Base-by-base conservation (phyloP, 2,329 filamentous ascomycete species). In the Talaromyces sp. region DNA sequence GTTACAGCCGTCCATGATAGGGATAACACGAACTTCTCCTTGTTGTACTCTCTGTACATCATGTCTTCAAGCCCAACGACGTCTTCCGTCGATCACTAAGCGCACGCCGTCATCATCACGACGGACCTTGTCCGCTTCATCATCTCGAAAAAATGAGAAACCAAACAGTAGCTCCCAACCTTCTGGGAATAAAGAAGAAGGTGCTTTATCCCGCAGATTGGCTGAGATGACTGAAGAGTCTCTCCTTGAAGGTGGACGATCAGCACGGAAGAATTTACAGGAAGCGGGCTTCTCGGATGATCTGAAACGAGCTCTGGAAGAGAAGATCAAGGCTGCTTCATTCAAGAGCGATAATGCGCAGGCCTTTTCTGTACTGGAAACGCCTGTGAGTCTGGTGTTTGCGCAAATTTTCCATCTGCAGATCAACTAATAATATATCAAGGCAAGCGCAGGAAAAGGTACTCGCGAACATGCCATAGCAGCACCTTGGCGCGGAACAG, bases 401-500 rank as follows among this genome's bases (percentile, higher is more conserved):
- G 37, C 7, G 6, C 35, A 35, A 35, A 14, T 14, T n/a, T 6
- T 10, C 8, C 3, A 14, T 13, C 19, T 14, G 27, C 24, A 33
- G 31, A 14, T 8, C 60, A 35, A 54, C 39, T 24, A 35, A 35
- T 54, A 65, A 54, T 64, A n/a, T 31, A 5, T 19, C 31, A 41
- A 43, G 80, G 74, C 84, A 3, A 84, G 85, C n/a, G 88, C 90
- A 13, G 89, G 90, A 16, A 83, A 84, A 69, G 89, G 89, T 13
- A 90, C 89, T 1, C 84, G 87, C 66, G 86, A 89, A 59, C 85
- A 88, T 41, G 92, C 92, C 1, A 82, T 84, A 0, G 86, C 88
- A 7, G 79, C 84, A 65, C 84, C 90, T 1, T 99, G 95, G 95
- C 87, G 85, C 0, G 95, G 94, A 2, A 82, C 85, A 13, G 95